These are phyloP conservation scores for Lepidium didymum DNA, from an alignment of 345 rosid species.

Conservation along the genomic window DNA sequence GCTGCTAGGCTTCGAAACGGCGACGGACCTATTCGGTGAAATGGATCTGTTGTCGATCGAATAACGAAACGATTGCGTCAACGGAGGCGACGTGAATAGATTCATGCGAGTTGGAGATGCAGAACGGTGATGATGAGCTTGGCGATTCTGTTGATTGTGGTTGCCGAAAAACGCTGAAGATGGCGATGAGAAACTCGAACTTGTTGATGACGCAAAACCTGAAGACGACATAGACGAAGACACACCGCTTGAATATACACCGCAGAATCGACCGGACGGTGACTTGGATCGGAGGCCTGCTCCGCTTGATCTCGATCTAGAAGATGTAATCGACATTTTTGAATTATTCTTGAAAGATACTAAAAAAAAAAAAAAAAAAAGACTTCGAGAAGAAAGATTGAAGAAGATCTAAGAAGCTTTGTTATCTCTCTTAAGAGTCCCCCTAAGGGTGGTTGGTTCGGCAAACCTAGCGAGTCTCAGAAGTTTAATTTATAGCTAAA, in stretches of 20 bases:
- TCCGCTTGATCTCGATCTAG: constrained; percentile 47
- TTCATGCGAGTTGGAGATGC: constrained; percentile 66
- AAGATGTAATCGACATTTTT: constrained; percentile 34
- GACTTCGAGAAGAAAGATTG: neutral
- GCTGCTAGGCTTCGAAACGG: constrained; percentile 36
- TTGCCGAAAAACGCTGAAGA: constrained; percentile 36
- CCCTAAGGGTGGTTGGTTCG: constrained; percentile 44
- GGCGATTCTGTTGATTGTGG: constrained; percentile 13
- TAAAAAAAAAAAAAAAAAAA: no score
- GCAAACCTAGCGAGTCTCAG: constrained; percentile 73
- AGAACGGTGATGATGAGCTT: constrained; percentile 36
- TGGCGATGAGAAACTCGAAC: constrained; percentile 44
- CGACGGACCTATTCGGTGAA: constrained; percentile 45
- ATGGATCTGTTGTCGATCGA: constrained; percentile 49
- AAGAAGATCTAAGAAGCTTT: neutral
- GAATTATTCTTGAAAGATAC: no score
- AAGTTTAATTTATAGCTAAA: constrained; percentile 40
- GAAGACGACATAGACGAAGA: constrained; percentile 42
- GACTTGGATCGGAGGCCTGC: constrained; percentile 50
- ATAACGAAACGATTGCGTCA: constrained; percentile 43
- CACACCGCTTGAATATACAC: constrained; percentile 8
- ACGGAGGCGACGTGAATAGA: constrained; percentile 36
- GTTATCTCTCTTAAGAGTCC: constrained; percentile 9
- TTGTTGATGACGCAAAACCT: constrained; percentile 55
- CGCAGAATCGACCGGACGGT: constrained; percentile 38